phyloP scores from a whole-genome alignment of 2,329 filamentous ascomycete species.

The Monilinia fructigena region DNA sequence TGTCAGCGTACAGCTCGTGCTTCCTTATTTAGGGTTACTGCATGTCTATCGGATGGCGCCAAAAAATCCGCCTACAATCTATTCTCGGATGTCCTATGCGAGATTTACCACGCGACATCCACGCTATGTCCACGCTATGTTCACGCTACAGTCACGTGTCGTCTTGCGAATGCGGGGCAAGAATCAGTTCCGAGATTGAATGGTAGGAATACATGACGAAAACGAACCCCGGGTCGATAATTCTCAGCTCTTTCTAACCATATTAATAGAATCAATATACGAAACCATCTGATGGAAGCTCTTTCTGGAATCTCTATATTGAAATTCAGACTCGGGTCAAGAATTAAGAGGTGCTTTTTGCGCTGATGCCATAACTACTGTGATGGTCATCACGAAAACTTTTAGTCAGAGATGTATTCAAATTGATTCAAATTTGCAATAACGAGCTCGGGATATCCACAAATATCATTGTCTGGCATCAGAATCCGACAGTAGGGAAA shows the following conservation, averaged over 20 bases:
- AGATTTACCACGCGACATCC: background rate
- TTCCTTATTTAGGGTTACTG: slow-evolving; percentile 3
- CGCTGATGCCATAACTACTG: background rate
- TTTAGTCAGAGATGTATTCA: background rate
- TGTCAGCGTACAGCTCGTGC: background rate
- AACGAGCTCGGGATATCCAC: too few relatives aligned
- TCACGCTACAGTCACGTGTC: background rate
- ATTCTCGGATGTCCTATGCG: background rate
- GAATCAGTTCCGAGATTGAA: background rate
- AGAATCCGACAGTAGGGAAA: too few relatives aligned
- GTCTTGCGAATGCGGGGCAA: background rate
- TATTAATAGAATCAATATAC: background rate
- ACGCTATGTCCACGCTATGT: background rate
- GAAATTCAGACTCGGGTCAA: background rate
- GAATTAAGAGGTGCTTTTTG: background rate
- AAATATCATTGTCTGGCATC: too few relatives aligned
- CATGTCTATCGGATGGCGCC: background rate
- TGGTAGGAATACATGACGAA: slow-evolving; percentile 7
- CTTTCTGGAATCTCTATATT: background rate
- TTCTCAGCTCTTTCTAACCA: background rate
- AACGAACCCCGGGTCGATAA: background rate
- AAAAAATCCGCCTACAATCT: background rate
- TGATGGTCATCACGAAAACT: background rate
- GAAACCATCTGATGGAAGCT: background rate
- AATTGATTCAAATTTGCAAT: background rate